Base-by-base conservation (phyloP, 495 filamentous ascomycete genomes). In the Talaromyces stipitatus region DNA sequence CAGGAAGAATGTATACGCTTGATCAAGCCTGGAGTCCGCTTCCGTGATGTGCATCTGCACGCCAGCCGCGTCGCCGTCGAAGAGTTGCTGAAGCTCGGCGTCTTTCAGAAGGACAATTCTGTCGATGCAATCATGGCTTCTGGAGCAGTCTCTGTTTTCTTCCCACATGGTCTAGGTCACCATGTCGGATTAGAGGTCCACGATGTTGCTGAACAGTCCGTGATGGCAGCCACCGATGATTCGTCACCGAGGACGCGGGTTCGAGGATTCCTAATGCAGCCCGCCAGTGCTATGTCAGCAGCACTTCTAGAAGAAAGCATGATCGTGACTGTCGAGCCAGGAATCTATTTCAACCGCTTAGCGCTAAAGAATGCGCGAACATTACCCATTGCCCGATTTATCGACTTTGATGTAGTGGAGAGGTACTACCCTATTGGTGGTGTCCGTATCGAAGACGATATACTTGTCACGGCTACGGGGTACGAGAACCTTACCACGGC, bases 131-230 rank as follows among this genome's bases (percentile, higher is more conserved):
- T 95, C 58, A 78, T 82, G 48, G 61, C 72, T 33, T 80, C 82
- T 2, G 86, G 91, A 28, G 89, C 84, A 20, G 83, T 83, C 3
- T 75, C 80, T 24, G 85, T 88, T 0, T 97, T 96, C 72, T 95
- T 95, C 71, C 92, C 92, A 2, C 92, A 97, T 68, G 92, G 92
- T 2, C 75, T 92, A 12, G 89, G 89, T 10, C 91, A 97, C 68
- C 89, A 96, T 67, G 75, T 96, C 30, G 92, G 92, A 0, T 78
- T 97, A 14, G 92, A 97, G 67, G 86, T 89, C 36, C 92, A 97
- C 63, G 92, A 97, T 72, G 84, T 89, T 5, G 81, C 81, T 4
- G 77, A 70, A 7, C 68, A 72, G 23, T 71, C 75, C 2, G 72
- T 80, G 38, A 79, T 72, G 61, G 73, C 71, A n/a, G 32, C 65